Conservation (phyloP, 129 eudicot species). For the Arctium minus region DNA sequence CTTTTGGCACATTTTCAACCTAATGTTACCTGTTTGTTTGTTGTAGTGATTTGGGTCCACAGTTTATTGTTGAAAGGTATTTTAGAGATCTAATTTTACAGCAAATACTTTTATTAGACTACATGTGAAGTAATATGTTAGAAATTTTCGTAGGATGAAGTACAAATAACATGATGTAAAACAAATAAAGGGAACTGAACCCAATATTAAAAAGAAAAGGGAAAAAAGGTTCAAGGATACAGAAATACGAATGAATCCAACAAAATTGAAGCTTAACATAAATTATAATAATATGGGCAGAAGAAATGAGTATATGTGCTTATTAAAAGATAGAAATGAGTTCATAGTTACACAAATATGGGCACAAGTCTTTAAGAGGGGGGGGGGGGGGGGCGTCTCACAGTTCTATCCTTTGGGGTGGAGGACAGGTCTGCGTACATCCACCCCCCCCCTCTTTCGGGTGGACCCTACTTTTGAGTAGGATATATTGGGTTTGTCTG, state of each 20-base stretch:
- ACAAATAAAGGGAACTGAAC: not conserved
- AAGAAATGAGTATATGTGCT: not conserved
- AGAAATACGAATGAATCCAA: not conserved
- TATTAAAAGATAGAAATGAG: not conserved
- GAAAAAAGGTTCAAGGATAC: constrained; percentile 2
- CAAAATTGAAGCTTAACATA: constrained; percentile 9
- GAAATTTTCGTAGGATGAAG: not conserved
- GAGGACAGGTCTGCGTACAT: not conserved
- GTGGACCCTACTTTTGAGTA: not conserved
- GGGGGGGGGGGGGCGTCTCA: too few species aligned
- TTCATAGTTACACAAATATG: not conserved
- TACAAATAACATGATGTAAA: not conserved
- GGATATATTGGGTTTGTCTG: not conserved
- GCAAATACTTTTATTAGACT: not conserved
- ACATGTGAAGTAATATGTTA: not conserved
- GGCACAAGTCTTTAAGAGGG: not conserved
- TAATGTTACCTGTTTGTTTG: not conserved
- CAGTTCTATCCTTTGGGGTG: too few species aligned
- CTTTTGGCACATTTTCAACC: not conserved
- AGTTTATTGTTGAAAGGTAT: not conserved
- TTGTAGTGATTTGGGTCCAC: constrained; percentile 1
- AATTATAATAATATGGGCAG: not conserved
- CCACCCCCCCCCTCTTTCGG: not conserved
- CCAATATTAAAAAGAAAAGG: not conserved
- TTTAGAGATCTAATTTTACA: not conserved